Evolutionary conservation across 306 rosid species (phyloP).

Genomic region (Astragalus membranaceus): DNA sequence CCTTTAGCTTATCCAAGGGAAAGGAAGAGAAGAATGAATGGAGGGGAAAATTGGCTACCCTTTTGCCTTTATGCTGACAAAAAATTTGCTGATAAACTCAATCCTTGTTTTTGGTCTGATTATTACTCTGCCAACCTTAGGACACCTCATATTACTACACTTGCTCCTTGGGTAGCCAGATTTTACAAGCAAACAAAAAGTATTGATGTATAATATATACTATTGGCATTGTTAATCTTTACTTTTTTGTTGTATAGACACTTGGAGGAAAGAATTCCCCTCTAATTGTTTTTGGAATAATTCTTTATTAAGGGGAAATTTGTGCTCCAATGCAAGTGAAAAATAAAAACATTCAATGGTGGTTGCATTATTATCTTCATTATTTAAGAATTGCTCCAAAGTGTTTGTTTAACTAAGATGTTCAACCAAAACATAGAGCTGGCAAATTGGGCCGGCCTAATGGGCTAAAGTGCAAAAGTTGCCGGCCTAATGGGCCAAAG

Average conservation of each 20-base stretch:
- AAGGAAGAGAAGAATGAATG: slow-evolving; percentile 81
- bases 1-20: slow-evolving; percentile 91
- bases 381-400: neutral
- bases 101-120: slow-evolving; percentile 77
- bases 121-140: slow-evolving; percentile 62
- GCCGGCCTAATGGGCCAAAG: too few relatives aligned
- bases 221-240: neutral
- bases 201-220: slow-evolving; percentile 1
- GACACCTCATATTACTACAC: slow-evolving; percentile 57
- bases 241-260: neutral
- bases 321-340: neutral
- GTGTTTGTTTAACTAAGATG: too few relatives aligned
- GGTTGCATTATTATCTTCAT: neutral
- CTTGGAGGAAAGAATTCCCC: neutral
- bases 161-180: slow-evolving; percentile 89
- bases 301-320: neutral
- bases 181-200: slow-evolving; percentile 42
- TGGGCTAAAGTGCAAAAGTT: too few relatives aligned
- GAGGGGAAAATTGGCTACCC: slow-evolving; percentile 84
- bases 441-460: too few relatives aligned
- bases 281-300: neutral
- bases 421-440: too few relatives aligned
- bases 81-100: slow-evolving; percentile 46
- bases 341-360: neutral
- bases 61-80: slow-evolving; percentile 61